A percentile compares a stretch with the other conserved stretches of the same genome.
These are phyloP conservation scores for Tephrocybe sp. DNA, from an alignment of 768 basidiomycete genomes.

Conservation along the genomic window DNA sequence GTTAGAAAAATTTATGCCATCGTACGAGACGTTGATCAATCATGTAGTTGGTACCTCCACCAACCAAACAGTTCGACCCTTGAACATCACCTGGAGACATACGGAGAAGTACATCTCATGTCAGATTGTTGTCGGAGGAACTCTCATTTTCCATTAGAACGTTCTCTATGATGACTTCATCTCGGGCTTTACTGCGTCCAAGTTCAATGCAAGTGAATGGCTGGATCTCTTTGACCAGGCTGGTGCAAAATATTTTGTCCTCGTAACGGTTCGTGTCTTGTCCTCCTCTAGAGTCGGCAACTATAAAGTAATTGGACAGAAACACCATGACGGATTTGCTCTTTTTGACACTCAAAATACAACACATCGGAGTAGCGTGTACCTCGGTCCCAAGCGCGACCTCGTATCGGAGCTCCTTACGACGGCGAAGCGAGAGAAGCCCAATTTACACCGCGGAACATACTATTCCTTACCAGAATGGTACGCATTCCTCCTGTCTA, in stretches of 20 bases:
- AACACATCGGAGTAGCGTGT: slow-evolving; percentile 47
- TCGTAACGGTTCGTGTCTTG: slow-evolving; percentile 43
- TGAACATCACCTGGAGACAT: slow-evolving; percentile 49
- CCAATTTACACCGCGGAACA: slow-evolving; percentile 53
- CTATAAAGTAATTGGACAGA: slow-evolving; percentile 28
- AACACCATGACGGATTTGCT: slow-evolving; percentile 63
- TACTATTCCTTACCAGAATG: slow-evolving; percentile 61
- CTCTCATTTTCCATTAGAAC: slow-evolving; percentile 27
- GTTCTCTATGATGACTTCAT: slow-evolving; percentile 62
- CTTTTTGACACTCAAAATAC: slow-evolving; percentile 58
- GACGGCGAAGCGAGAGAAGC: slow-evolving; percentile 49
- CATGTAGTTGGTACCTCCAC: slow-evolving; percentile 37
- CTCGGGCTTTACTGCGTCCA: slow-evolving; percentile 47
- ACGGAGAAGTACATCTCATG: slow-evolving; percentile 34
- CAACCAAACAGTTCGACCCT: slow-evolving; percentile 41
- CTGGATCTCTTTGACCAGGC: slow-evolving; percentile 52
- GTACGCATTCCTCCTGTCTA: slow-evolving; percentile 21
- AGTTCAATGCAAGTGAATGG: slow-evolving; percentile 57
- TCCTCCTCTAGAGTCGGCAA: not conserved
- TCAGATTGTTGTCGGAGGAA: not conserved
- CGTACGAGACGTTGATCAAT: not conserved
- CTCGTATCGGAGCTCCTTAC: slow-evolving; percentile 50
- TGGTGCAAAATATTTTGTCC: slow-evolving; percentile 63
- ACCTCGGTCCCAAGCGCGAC: slow-evolving; percentile 52
- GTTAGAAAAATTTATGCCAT: not conserved